Percentiles rank a stretch among this genome's conserved stretches.
Evolutionary conservation across 768 basidiomycete genomes (phyloP).

Genomic region (Candolleomyces efflorescens): DNA sequence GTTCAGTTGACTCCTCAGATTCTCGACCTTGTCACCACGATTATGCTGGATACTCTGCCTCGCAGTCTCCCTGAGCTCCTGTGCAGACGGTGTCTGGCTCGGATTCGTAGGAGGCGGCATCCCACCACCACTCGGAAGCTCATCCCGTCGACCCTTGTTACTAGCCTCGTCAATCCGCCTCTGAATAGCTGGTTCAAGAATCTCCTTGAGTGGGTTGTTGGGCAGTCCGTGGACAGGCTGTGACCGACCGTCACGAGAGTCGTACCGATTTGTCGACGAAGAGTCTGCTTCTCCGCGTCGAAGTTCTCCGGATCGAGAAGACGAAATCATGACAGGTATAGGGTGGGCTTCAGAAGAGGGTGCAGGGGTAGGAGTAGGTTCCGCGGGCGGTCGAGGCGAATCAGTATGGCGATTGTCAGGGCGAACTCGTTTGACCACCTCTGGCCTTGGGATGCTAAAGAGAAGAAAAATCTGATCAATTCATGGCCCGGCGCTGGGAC

Average conservation of each 20-base stretch:
- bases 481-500: background rate
- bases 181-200: conserved; percentile 1
- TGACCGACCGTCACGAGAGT: background rate
- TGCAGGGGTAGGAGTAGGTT: background rate
- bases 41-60: conserved; percentile 51
- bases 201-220: conserved; percentile 7
- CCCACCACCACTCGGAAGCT: conserved; percentile 6
- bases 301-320: background rate
- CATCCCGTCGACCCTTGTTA: background rate
- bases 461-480: background rate
- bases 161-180: conserved; percentile 6
- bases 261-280: background rate
- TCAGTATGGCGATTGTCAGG: conserved; percentile 34
- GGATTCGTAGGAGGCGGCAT: conserved; percentile 81
- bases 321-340: background rate
- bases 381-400: conserved; percentile 26
- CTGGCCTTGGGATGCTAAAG: conserved; percentile 68
- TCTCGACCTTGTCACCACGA: conserved; percentile 18
- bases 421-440: conserved; percentile 65
- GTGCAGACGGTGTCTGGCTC: conserved; percentile 74
- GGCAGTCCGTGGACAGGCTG: background rate
- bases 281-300: background rate
- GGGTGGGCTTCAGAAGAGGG: background rate
- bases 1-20: background rate
- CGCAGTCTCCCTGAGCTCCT: conserved; percentile 77